A percentile compares a stretch with the other conserved stretches of the same genome.
These are phyloP conservation scores for Geotrichum carabidarum DNA, from an alignment of 1,139 yeast species.

Conservation along the genomic window DNA sequence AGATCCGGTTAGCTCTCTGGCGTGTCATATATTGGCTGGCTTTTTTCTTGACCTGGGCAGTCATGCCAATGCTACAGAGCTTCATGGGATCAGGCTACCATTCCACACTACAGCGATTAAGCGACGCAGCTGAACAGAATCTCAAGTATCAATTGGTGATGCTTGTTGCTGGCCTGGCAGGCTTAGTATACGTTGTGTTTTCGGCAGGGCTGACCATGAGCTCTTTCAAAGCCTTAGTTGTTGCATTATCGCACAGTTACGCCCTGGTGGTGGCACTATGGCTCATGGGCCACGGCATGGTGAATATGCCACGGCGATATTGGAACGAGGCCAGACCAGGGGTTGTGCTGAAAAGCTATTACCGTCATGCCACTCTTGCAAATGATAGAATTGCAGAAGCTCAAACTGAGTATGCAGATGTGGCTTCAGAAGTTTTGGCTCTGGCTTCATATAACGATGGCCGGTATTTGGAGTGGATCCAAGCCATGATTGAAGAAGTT, in stretches of 20 bases:
- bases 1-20: slow-evolving; percentile 58
- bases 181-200: slow-evolving; percentile 57
- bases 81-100: slow-evolving; percentile 68
- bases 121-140: slow-evolving; percentile 55
- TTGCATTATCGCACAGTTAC: slow-evolving; percentile 76
- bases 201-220: slow-evolving; percentile 55
- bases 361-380: slow-evolving; percentile 52
- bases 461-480: slow-evolving; percentile 39
- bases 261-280: slow-evolving; percentile 70
- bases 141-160: slow-evolving; percentile 57
- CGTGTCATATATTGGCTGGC: slow-evolving; percentile 75
- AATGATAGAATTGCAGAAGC: slow-evolving; percentile 65
- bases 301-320: slow-evolving; percentile 56
- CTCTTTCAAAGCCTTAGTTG: slow-evolving; percentile 59
- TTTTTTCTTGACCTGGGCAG: slow-evolving; percentile 63
- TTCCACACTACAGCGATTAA: slow-evolving; percentile 44
- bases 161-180: slow-evolving; percentile 50
- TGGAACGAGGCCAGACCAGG: slow-evolving; percentile 50
- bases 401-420: slow-evolving; percentile 57
- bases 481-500: slow-evolving; percentile 32
- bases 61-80: slow-evolving; percentile 67
- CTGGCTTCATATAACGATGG: slow-evolving; percentile 40
- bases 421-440: slow-evolving; percentile 55
- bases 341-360: slow-evolving; percentile 42
- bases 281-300: slow-evolving; percentile 81